These are phyloP conservation scores for Zasmidium citrigriseum DNA, from an alignment of 2,329 filamentous ascomycete species.

Conservation along the genomic window DNA sequence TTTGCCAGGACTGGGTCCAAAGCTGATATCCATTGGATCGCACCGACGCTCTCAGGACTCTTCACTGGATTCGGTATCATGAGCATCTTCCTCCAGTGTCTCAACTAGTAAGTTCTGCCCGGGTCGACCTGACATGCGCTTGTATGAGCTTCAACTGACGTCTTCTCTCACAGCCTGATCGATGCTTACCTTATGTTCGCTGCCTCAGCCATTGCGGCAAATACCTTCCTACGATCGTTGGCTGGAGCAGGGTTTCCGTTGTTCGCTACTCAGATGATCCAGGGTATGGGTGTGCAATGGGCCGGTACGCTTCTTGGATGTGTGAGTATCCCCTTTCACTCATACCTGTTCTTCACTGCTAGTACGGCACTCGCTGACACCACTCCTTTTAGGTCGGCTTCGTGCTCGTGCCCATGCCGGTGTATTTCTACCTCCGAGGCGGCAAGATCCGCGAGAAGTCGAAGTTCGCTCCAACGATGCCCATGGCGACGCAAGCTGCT, in stretches of 20 bases:
- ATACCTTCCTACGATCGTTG: conserved; percentile 46
- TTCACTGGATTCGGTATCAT: conserved; percentile 47
- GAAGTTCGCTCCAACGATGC: conserved; percentile 39
- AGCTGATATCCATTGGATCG: conserved; percentile 43
- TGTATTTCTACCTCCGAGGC: conserved; percentile 46
- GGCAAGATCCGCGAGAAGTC: conserved; percentile 44
- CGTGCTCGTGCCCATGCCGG: conserved; percentile 45
- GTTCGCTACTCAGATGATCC: conserved; percentile 57
- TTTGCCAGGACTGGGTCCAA: conserved; percentile 31
- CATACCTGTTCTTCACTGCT: too few species aligned
- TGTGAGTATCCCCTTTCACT: conserved; percentile 28
- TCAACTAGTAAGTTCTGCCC: conserved; percentile 34
- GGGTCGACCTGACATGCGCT: neutral
- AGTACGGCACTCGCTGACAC: too few species aligned
- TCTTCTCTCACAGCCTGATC: conserved; percentile 37
- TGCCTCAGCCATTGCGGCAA: conserved; percentile 37
- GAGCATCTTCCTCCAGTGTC: conserved; percentile 41
- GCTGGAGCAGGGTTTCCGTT: conserved; percentile 55
- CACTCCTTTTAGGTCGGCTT: conserved; percentile 31
- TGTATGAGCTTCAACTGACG: neutral
- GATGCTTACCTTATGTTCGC: conserved; percentile 60
- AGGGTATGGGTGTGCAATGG: conserved; percentile 53
- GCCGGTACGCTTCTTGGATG: conserved; percentile 48
- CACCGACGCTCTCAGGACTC: conserved; percentile 45
- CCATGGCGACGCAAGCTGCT: conserved; percentile 17